phyloP scores from a whole-genome alignment of 2,329 filamentous ascomycete genomes.

The Alternaria brassicicola region DNA sequence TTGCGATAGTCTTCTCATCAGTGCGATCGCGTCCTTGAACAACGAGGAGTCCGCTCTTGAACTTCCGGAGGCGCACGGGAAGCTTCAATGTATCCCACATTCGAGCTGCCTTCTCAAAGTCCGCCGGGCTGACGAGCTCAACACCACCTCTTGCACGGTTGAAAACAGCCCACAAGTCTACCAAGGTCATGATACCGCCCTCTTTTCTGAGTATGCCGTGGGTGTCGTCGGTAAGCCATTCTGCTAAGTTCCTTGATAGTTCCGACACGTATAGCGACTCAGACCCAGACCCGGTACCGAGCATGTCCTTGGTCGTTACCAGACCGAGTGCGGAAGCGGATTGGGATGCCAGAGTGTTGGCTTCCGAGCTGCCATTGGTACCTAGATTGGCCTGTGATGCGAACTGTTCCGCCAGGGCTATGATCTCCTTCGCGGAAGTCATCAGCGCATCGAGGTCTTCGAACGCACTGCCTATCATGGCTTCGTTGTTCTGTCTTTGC shows the following conservation, averaged over 20 bases:
- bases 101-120: constrained; percentile 87
- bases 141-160: constrained; percentile 92
- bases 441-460: constrained; percentile 96
- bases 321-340: constrained; percentile 84
- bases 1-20: constrained; percentile 84
- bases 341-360: constrained; percentile 76
- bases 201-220: constrained; percentile 44
- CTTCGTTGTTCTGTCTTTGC: constrained; percentile 88
- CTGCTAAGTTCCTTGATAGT: constrained; percentile 48
- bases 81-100: constrained; percentile 88
- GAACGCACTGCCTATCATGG: constrained; percentile 91
- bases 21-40: constrained; percentile 88
- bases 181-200: constrained; percentile 49
- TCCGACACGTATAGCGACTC: constrained; percentile 85
- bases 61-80: constrained; percentile 83
- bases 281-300: constrained; percentile 73
- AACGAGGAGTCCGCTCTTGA: constrained; percentile 92
- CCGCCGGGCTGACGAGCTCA: constrained; percentile 87
- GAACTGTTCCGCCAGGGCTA: constrained; percentile 89
- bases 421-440: constrained; percentile 95
- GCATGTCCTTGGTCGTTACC: constrained; percentile 94
- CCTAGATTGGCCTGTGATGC: constrained; percentile 68
- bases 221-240: constrained; percentile 49
- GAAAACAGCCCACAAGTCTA: constrained; percentile 67
- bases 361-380: constrained; percentile 66